Conservation (phyloP, 2,329 filamentous ascomycete genomes). For the Cladosporium sphaerospermum region DNA sequence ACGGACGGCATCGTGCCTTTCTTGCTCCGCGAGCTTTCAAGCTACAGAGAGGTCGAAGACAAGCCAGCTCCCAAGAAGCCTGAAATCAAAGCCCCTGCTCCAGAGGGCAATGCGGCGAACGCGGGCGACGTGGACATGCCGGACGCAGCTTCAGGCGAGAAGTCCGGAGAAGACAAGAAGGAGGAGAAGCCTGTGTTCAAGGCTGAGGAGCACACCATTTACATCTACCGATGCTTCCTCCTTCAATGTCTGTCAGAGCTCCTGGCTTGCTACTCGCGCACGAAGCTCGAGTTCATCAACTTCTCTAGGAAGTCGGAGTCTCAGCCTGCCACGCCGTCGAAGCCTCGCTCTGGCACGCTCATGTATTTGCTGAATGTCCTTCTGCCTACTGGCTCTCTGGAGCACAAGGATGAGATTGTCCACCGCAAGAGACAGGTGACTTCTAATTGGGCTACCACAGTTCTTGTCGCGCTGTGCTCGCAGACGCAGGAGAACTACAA, state of each 20-base stretch:
- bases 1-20: conserved; percentile 95
- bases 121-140: conserved; percentile 48
- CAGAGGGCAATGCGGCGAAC: conserved; percentile 28
- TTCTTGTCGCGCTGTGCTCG: conserved; percentile 78
- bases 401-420: conserved; percentile 65
- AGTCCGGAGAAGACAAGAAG: conserved; percentile 49
- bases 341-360: conserved; percentile 83
- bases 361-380: conserved; percentile 89
- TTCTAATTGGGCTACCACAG: conserved; percentile 76
- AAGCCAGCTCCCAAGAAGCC: conserved; percentile 52
- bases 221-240: conserved; percentile 92
- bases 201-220: conserved; percentile 87
- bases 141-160: conserved; percentile 25
- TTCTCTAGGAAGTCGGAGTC: conserved; percentile 89
- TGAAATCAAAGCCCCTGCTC: conserved; percentile 38
- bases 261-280: conserved; percentile 82
- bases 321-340: conserved; percentile 80
- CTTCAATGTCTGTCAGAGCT: conserved; percentile 88
- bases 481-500: conserved; percentile 77
- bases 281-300: conserved; percentile 98
- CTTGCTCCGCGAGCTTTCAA: conserved; percentile 82
- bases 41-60: conserved; percentile 88
- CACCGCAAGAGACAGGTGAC: conserved; percentile 83
- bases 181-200: conserved; percentile 72
- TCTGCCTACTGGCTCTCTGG: conserved; percentile 58